Percentiles rank a stretch among this genome's conserved stretches.
These are phyloP conservation scores for Breviolum minutum DNA, from an alignment of 73 alveolate species.

Conservation along the genomic window DNA sequence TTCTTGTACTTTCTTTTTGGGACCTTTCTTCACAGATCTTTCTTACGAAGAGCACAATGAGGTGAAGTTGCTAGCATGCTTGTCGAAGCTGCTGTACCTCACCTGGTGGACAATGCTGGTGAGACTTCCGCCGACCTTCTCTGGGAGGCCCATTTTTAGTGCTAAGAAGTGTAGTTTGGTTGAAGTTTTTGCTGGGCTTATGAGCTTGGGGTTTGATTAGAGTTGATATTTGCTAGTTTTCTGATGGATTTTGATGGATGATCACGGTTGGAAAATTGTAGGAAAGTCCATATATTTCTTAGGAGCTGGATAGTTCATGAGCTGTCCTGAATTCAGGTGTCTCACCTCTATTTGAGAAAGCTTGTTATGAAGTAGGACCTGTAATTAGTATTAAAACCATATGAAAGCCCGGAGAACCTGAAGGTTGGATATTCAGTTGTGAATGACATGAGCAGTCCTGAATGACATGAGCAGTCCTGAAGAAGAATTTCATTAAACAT, in stretches of 20 bases:
- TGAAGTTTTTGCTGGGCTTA: neutral
- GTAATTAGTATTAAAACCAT: too few relatives aligned
- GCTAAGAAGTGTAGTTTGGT: neutral
- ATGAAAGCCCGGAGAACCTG: too few relatives aligned
- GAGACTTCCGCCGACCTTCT: slow-evolving; percentile 2
- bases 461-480: too few relatives aligned
- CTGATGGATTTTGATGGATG: neutral
- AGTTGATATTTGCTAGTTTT: too few relatives aligned
- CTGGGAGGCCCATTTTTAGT: slow-evolving; percentile 23
- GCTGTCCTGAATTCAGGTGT: too few relatives aligned
- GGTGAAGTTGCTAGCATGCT: slow-evolving; percentile 65
- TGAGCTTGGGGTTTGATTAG: neutral
- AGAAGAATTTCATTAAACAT: too few relatives aligned
- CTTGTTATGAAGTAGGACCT: too few relatives aligned
- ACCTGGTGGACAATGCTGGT: neutral
- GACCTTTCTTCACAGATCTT: neutral
- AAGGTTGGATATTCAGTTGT: too few relatives aligned
- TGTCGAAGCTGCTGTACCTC: slow-evolving; percentile 40
- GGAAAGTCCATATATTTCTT: too few relatives aligned
- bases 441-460: too few relatives aligned
- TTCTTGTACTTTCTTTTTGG: neutral
- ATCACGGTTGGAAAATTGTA: neutral
- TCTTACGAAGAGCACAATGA: neutral
- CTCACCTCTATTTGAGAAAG: too few relatives aligned
- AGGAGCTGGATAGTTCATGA: too few relatives aligned